phyloP scores from a whole-genome alignment of 805 yeast species.

The Schizosaccharomyces cryophilus region DNA sequence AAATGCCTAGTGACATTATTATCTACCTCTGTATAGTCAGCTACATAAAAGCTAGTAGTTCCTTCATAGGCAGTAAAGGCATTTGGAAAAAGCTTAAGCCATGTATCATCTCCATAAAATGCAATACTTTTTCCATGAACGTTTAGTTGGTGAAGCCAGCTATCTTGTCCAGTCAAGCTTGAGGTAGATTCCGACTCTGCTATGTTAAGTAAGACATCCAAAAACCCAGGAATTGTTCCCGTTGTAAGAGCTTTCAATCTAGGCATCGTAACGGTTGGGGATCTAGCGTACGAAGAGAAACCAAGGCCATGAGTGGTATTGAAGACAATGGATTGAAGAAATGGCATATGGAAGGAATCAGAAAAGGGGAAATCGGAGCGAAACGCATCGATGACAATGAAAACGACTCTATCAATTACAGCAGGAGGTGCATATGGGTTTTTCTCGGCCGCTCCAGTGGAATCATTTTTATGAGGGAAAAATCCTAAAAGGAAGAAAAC shows the following conservation, averaged over 20 bases:
- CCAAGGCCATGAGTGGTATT: slow-evolving; percentile 48
- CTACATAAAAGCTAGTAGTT: slow-evolving; percentile 78
- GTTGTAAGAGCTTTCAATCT: slow-evolving; percentile 75
- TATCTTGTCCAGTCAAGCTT: slow-evolving; percentile 51
- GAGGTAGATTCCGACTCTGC: slow-evolving; percentile 62
- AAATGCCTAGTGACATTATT: slow-evolving; percentile 77
- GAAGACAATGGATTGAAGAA: slow-evolving; percentile 23
- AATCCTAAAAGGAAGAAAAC: slow-evolving; percentile 55
- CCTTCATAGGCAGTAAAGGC: slow-evolving; percentile 52
- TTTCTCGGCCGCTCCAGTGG: slow-evolving; percentile 30
- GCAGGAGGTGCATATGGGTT: slow-evolving; percentile 13
- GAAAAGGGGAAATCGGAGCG: slow-evolving; percentile 66
- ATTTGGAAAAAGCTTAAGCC: slow-evolving; percentile 71
- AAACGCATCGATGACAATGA: slow-evolving; percentile 83
- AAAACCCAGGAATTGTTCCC: slow-evolving; percentile 73
- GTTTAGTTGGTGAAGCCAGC: slow-evolving; percentile 57
- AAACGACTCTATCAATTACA: slow-evolving; percentile 39
- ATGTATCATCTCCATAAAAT: slow-evolving; percentile 92
- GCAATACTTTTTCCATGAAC: slow-evolving; percentile 6
- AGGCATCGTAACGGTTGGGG: slow-evolving; percentile 84
- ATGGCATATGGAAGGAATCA: slow-evolving; percentile 35
- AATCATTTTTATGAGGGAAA: slow-evolving; percentile 66
- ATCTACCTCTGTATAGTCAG: slow-evolving; percentile 88
- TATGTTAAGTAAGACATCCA: slow-evolving; percentile 82
- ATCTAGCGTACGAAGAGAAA: slow-evolving; percentile 86